Evolutionary conservation across 106 monocot genomes (phyloP), one percentile per base, ranked within the genome.

Genomic region (Ottelia alismoides): DNA sequence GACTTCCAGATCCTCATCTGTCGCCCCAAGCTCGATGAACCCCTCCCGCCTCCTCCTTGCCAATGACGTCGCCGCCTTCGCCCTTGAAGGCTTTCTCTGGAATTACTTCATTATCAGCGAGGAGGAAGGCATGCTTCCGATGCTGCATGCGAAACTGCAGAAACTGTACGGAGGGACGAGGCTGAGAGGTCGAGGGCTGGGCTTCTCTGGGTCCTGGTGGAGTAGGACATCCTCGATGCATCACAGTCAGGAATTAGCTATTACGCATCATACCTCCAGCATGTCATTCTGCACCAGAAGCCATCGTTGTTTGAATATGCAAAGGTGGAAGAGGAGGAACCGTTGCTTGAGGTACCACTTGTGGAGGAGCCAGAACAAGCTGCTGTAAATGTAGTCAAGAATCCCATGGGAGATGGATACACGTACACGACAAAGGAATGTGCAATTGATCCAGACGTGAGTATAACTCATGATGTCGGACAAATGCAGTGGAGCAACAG

Each of bases 181-280:
- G 65, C 88, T 19, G 54, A 77, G 19, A 78, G 79, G 71, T 81
- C 89, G 0, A 81, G 94, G 94, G 69, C 76, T 5, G 82, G 61
- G 28, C 51, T 96, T 60, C 57, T 96, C 60, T 88, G 88, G 84
- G 50, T 47, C n/a, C 61, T 96, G 66, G 85, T 89, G 51, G 84
- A 88, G 52, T 81, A 73, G 53, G 88, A 96, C 69, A 48, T 96
- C n/a, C 1, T 48, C 27, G 81, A 85, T 20, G 73, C 70, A 18
- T 75, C 78, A 3, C 66, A 69, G 24, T 65, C 70, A 5, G 88
- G 88, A 11, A n/a, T 59, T 20, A 88, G 81, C 51, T 79, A 74
- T 62, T 96, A 89, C 47, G 88, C 82, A 0, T 74, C 88, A 19
- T 73, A 96, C 26, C 56, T 96, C 20, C 94, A 96, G 76, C 57